These are phyloP conservation scores for Fusarium nanum DNA, from an alignment of 2,329 filamentous ascomycete species.

Conservation along the genomic window DNA sequence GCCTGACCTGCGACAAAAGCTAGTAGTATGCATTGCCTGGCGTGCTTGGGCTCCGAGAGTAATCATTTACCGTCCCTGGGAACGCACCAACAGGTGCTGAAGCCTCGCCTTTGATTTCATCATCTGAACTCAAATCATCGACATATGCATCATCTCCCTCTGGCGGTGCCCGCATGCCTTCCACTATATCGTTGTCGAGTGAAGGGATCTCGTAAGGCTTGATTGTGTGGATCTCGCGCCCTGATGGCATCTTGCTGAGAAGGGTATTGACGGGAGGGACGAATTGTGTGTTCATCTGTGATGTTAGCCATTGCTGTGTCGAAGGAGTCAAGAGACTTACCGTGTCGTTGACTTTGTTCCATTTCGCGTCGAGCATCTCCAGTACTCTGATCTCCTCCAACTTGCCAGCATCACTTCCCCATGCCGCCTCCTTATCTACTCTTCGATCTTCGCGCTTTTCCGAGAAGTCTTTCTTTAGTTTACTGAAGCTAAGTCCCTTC, in stretches of 20 bases:
- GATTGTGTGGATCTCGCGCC: slow-evolving; percentile 83
- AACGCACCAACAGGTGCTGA: slow-evolving; percentile 61
- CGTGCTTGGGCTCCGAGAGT: slow-evolving; percentile 47
- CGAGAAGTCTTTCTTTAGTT: slow-evolving; percentile 77
- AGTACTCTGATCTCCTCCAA: slow-evolving; percentile 87
- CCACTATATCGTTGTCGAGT: slow-evolving; percentile 73
- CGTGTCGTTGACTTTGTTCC: slow-evolving; percentile 93
- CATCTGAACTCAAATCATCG: slow-evolving; percentile 54
- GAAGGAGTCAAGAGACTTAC: slow-evolving; percentile 59
- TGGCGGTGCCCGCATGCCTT: slow-evolving; percentile 63
- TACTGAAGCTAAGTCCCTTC: slow-evolving; percentile 68
- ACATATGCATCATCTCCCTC: slow-evolving; percentile 50
- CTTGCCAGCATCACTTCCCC: slow-evolving; percentile 86
- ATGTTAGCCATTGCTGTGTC: slow-evolving; percentile 7
- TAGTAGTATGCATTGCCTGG: slow-evolving; percentile 56
- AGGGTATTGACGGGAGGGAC: slow-evolving; percentile 79
- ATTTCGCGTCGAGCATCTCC: slow-evolving; percentile 88
- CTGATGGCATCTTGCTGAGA: slow-evolving; percentile 83
- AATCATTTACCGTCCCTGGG: slow-evolving; percentile 59
- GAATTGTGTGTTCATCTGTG: slow-evolving; percentile 80
- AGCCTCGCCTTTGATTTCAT: slow-evolving; percentile 49
- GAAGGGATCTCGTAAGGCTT: slow-evolving; percentile 74
- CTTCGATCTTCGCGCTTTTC: slow-evolving; percentile 84
- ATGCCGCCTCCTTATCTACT: slow-evolving; percentile 77
- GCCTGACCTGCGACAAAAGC: not conserved